Evolutionary conservation across 176 grass and related monocot species (phyloP), one percentile per base, ranked within the genome.

Genomic region (Aegilops tauschii): DNA sequence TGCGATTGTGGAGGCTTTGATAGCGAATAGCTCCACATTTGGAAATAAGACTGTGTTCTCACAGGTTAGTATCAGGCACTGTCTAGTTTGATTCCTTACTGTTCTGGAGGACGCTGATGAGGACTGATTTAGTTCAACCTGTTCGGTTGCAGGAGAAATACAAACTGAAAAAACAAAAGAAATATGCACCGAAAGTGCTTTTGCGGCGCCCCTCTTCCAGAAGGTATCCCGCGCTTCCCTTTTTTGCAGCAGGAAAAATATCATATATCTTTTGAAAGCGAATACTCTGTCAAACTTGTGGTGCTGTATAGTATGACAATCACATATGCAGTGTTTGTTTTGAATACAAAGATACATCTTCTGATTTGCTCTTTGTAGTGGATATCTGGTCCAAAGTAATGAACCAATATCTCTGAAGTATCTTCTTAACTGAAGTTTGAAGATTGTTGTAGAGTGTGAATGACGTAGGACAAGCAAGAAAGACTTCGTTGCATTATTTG

Each of bases 101-200:
- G 3, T 58, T 69, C 69, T 40, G 8, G 44, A 83, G 20, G 45
- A 69, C n/a, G 3, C 45, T 4, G 64, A 36, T 8, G 64, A 36
- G 20, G 61, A 56, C 40, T 82, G 65, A 85, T 80, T 85, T 80
- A 12, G 7, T 83, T 72, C 10, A 69, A 68, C 32, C 10, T 71
- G 84, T 29, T 64, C 12, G 8, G 20, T 82, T 91, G 74, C 85
- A 96, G 96, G 96, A 98, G 90, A 98, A 98, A 80, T 98, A 98
- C 82, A 96, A 96, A 83, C 69, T 92, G 68, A 98, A 94, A 83
- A 98, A 98, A 93, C 94, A 98, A 78, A 98, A 96, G 90, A 98
- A 98, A 84, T 90, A 98, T 77, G 92, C 92, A 49, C 94, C 96
- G 39, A 98, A 96, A 84, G 90, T 98, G 56, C 96, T 98, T 86